Evolutionary conservation across 2,329 filamentous ascomycete genomes (phyloP).

Genomic region (Sphaerulina musiva): DNA sequence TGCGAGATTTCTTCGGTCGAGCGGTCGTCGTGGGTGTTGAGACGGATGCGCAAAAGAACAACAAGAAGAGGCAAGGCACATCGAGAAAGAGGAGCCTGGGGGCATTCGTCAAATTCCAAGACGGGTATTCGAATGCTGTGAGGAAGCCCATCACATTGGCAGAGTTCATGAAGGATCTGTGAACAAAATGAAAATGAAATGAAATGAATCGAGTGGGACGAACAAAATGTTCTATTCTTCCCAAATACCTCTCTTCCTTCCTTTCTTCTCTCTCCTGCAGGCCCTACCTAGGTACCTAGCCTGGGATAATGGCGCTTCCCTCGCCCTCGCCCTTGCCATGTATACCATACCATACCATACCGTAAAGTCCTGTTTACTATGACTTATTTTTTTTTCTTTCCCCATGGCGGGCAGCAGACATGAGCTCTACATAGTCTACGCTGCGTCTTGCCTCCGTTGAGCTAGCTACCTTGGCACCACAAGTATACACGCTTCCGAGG

Average conservation of each 20-base stretch:
- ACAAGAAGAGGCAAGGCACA: conserved; percentile 36
- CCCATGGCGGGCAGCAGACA: no score
- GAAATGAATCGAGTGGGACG: not conserved
- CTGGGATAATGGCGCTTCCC: no score
- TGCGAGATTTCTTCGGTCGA: conserved; percentile 81
- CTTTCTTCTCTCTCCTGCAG: no score
- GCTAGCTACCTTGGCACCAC: no score
- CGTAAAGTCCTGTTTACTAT: no score
- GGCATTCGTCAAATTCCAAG: conserved; percentile 86
- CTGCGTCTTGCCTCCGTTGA: no score
- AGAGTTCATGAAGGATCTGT: conserved; percentile 65
- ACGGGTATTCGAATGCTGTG: conserved; percentile 88
- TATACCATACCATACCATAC: no score
- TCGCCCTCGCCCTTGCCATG: no score
- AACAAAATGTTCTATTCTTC: not conserved
- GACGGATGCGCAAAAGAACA: conserved; percentile 35
- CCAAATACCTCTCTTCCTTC: not conserved
- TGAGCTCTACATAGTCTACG: no score
- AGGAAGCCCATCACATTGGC: conserved; percentile 75
- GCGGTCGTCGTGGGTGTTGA: conserved; percentile 47
- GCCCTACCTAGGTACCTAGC: no score
- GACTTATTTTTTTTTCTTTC: no score
- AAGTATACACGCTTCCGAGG: no score
- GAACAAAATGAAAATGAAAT: not conserved
- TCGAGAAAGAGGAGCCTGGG: conserved; percentile 66